phyloP scores from a whole-genome alignment of 768 basidiomycete species.

The Macrolepiota fuliginosa region DNA sequence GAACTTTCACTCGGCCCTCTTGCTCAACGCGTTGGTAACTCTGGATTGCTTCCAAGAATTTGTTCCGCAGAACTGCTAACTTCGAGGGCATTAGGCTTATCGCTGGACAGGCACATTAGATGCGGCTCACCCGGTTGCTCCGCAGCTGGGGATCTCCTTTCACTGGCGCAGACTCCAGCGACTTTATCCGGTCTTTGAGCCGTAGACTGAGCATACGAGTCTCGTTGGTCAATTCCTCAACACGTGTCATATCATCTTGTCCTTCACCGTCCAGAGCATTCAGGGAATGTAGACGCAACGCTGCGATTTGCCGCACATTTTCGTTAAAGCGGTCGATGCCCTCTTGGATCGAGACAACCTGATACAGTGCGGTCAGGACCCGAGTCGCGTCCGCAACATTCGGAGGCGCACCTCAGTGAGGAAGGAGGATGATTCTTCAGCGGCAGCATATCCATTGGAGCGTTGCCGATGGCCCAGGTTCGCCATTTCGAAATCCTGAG shows the following conservation, averaged over 20 bases:
- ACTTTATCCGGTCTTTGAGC: constrained; percentile 59
- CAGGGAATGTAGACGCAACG: constrained; percentile 35
- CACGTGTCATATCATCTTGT: constrained; percentile 30
- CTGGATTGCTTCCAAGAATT: constrained; percentile 75
- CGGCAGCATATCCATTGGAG: constrained; percentile 17
- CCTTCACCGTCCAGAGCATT: constrained; percentile 31
- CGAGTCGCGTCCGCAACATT: neutral
- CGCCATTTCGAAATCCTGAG: constrained; percentile 31
- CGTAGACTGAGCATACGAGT: constrained; percentile 57
- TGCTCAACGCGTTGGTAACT: constrained; percentile 77
- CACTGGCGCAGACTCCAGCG: constrained; percentile 37
- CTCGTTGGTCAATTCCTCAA: constrained; percentile 58
- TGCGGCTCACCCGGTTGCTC: constrained; percentile 32
- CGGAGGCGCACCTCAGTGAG: constrained; percentile 30
- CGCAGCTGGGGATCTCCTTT: constrained; percentile 35
- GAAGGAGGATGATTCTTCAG: constrained; percentile 30
- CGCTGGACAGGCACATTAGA: neutral
- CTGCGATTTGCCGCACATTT: constrained; percentile 36
- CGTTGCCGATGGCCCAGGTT: constrained; percentile 19
- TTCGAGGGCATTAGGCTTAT: constrained; percentile 22
- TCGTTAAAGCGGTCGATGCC: constrained; percentile 35
- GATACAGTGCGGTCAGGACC: neutral
- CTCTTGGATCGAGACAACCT: constrained; percentile 42
- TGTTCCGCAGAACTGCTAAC: constrained; percentile 59
- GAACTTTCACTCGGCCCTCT: constrained; percentile 61